Evolutionary conservation across 2,329 filamentous ascomycete genomes (phyloP).

Genomic region (Cyphellophora europaea): DNA sequence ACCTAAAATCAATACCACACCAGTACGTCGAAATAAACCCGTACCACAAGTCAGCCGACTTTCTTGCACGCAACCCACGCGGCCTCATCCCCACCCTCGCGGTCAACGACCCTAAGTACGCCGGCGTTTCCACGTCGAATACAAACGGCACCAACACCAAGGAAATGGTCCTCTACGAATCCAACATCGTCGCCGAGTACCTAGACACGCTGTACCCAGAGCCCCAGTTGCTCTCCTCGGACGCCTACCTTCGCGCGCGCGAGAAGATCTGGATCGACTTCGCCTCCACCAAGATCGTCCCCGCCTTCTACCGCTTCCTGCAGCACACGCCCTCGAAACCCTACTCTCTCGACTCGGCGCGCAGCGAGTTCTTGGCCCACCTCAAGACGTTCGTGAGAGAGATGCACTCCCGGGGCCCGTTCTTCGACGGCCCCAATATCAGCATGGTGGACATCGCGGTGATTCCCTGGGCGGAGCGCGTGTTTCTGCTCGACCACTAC

Average conservation of each 20-base stretch:
- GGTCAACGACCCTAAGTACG: slow-evolving; percentile 14
- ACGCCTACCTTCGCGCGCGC: slow-evolving; percentile 55
- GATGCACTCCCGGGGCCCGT: slow-evolving; percentile 55
- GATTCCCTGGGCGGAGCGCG: slow-evolving; percentile 61
- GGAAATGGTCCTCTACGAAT: slow-evolving; percentile 60
- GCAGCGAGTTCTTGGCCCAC: slow-evolving; percentile 48
- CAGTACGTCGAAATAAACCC: slow-evolving; percentile 73
- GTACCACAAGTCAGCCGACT: slow-evolving; percentile 55
- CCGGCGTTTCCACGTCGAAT: slow-evolving; percentile 9
- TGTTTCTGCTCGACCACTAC: slow-evolving; percentile 69
- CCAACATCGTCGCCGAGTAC: slow-evolving; percentile 64
- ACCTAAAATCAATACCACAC: slow-evolving; percentile 64
- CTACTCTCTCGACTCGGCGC: slow-evolving; percentile 42
- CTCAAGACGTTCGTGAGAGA: slow-evolving; percentile 53
- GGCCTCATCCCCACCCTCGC: slow-evolving; percentile 65
- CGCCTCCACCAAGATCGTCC: slow-evolving; percentile 56
- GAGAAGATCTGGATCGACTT: slow-evolving; percentile 68
- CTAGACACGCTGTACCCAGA: slow-evolving; percentile 60
- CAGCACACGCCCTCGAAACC: slow-evolving; percentile 32
- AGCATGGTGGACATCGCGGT: slow-evolving; percentile 61
- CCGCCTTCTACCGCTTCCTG: slow-evolving; percentile 56
- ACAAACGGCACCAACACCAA: slow-evolving; percentile 7
- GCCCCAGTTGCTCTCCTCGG: slow-evolving; percentile 48
- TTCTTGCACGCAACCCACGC: slow-evolving; percentile 63
- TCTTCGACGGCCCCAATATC: slow-evolving; percentile 56